Percentiles rank a stretch among this genome's conserved stretches.
These are phyloP conservation scores for Aspergillus amoenus DNA, from an alignment of 2,329 filamentous ascomycete genomes.

Conservation along the genomic window DNA sequence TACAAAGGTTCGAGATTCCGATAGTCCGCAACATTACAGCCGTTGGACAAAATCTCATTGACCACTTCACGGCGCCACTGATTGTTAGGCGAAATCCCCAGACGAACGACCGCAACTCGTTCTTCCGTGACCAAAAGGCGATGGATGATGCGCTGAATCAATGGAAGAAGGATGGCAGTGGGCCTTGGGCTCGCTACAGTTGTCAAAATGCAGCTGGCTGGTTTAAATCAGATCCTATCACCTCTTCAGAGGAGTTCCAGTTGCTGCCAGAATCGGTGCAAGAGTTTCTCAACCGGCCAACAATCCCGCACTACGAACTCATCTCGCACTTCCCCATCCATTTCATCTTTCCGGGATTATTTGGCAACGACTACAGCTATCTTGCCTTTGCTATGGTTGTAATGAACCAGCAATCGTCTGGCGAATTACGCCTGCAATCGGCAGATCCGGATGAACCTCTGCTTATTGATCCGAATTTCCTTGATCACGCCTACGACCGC, in stretches of 20 bases:
- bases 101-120: constrained; percentile 45
- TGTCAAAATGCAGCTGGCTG: constrained; percentile 35
- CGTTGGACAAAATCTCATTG: constrained; percentile 37
- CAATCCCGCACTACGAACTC: constrained; percentile 60
- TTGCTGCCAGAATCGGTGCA: constrained; percentile 39
- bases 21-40: constrained; percentile 14
- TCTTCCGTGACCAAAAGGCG: constrained; percentile 44
- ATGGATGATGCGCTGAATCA: constrained; percentile 49
- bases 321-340: constrained; percentile 49
- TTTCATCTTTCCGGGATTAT: constrained; percentile 41
- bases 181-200: constrained; percentile 43
- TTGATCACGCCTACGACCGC: constrained; percentile 56
- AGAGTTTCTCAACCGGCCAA: constrained; percentile 46
- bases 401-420: constrained; percentile 56
- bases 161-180: constrained; percentile 47
- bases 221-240: constrained; percentile 45
- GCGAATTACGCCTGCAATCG: constrained; percentile 54
- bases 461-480: constrained; percentile 54
- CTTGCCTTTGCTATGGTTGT: constrained; percentile 48
- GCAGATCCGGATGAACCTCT: constrained; percentile 53
- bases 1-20: background rate
- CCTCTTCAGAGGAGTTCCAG: constrained; percentile 49
- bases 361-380: constrained; percentile 40
- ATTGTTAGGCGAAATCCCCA: constrained; percentile 40
- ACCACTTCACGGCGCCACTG: background rate